Conservation (phyloP, 116 monocot species). For the Papilionanthe hybrid region DNA sequence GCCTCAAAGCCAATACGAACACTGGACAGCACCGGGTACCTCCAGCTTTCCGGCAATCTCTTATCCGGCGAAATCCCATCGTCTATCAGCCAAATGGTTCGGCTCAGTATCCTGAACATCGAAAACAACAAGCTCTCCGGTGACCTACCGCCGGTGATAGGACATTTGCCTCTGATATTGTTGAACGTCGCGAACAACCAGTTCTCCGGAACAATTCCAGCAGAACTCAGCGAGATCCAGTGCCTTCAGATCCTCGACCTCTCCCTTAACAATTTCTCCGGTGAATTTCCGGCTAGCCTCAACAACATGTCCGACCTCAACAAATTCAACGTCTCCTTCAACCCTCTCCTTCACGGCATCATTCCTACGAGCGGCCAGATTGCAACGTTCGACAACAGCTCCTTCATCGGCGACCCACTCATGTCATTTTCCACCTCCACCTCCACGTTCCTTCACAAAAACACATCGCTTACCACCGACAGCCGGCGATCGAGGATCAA, state of each 20-base stretch:
- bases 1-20: constrained; percentile 25
- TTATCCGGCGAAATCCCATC: constrained; percentile 57
- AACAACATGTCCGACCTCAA: constrained; percentile 37
- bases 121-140: constrained; percentile 49
- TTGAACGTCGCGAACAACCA: constrained; percentile 56
- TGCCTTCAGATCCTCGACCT: constrained; percentile 65
- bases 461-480: not conserved
- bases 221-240: constrained; percentile 35
- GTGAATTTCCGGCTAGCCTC: constrained; percentile 44
- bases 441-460: not conserved
- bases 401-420: constrained; percentile 65
- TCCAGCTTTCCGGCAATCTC: constrained; percentile 58
- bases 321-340: constrained; percentile 76
- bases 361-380: constrained; percentile 49
- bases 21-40: constrained; percentile 55
- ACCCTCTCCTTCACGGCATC: constrained; percentile 45
- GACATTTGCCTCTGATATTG: constrained; percentile 37
- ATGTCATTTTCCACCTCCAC: constrained; percentile 20
- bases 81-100: constrained; percentile 42
- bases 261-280: constrained; percentile 82
- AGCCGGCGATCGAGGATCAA: not conserved
- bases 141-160: constrained; percentile 32
- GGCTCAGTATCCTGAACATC: constrained; percentile 56
- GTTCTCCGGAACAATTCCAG: constrained; percentile 60
- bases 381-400: constrained; percentile 42